Conservation (phyloP, 345 rosid genomes). For the Acer yangbiense region DNA sequence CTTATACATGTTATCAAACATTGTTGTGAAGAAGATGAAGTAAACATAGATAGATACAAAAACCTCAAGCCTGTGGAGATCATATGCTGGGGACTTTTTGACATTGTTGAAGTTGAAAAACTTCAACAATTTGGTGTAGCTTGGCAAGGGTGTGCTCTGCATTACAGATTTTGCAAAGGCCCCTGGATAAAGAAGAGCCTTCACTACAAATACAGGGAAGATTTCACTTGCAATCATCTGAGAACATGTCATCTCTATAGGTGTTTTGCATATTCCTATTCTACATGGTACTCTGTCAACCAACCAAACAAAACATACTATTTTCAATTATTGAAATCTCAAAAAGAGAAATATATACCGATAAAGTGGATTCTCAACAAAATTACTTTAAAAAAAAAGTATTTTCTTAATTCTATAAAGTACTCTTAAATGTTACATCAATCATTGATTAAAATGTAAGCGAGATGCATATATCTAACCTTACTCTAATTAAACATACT, state of each 20-base stretch:
- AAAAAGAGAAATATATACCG: no score
- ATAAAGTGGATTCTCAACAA: no score
- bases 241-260: constrained; percentile 63
- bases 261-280: constrained; percentile 65
- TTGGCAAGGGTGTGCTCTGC: constrained; percentile 36
- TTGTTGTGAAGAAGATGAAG: no score
- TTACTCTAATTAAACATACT: no score
- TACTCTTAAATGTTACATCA: no score
- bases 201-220: constrained; percentile 52
- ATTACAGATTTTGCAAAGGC: constrained; percentile 51
- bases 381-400: no score
- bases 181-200: constrained; percentile 77
- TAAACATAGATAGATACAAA: constrained; percentile 19
- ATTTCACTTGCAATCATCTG: constrained; percentile 55
- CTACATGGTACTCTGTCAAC: constrained; percentile 64
- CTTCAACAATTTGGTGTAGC: constrained; percentile 36
- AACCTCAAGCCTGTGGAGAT: constrained; percentile 69
- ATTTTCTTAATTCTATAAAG: no score
- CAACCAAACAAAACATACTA: background rate
- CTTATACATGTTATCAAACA: no score
- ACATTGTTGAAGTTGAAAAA: constrained; percentile 36
- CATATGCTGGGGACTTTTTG: constrained; percentile 29
- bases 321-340: no score
- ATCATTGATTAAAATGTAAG: no score
- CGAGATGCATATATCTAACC: no score